Conservation (phyloP, 1,139 yeast genomes). For the Blastobotrys buckinghamii region DNA sequence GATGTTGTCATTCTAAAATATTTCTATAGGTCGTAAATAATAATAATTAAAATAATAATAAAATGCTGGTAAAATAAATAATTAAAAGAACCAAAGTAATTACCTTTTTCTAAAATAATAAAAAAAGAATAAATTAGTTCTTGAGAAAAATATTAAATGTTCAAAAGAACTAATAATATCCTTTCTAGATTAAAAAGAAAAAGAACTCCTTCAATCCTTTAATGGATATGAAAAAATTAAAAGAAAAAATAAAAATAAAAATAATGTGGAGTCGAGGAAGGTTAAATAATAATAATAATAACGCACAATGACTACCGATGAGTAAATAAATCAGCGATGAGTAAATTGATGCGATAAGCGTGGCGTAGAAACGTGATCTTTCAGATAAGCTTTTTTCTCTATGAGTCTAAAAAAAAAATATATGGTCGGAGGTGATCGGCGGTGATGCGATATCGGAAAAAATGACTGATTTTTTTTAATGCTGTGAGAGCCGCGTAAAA, state of each 20-base stretch:
- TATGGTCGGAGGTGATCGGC: background rate
- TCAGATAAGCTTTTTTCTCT: background rate
- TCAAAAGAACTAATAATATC: background rate
- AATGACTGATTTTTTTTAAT: slow-evolving; percentile 1
- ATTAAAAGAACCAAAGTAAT: background rate
- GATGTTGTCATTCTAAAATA: background rate
- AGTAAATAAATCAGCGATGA: background rate
- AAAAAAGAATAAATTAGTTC: background rate
- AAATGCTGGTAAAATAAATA: background rate
- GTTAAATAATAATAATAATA: background rate
- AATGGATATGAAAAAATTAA: background rate
- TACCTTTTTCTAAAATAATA: too few relatives aligned
- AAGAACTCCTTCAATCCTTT: background rate
- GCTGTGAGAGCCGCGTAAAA: too few relatives aligned
- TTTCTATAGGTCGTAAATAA: background rate
- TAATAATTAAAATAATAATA: background rate
- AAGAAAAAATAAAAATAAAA: background rate
- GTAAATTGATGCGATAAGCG: background rate
- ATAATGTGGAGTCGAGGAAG: background rate
- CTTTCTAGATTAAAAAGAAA: background rate
- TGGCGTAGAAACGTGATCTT: background rate
- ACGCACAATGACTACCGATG: background rate
- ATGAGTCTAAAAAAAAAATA: background rate
- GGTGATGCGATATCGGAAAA: background rate
- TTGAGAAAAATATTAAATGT: background rate